These are phyloP conservation scores for Vigna trinervia DNA, from an alignment of 306 rosid species.

Conservation along the genomic window DNA sequence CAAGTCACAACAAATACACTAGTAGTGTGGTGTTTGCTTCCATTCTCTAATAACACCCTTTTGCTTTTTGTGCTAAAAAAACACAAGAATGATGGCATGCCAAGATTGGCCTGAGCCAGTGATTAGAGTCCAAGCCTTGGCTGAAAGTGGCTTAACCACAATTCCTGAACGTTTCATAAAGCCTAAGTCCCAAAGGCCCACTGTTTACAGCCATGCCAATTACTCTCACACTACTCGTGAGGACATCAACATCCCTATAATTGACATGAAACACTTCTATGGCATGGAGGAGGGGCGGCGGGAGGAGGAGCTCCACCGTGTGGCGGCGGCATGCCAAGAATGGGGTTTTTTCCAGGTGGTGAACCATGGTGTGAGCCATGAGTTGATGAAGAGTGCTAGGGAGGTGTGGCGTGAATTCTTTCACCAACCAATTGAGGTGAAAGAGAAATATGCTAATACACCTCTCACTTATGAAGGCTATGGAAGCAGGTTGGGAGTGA, in stretches of 20 bases:
- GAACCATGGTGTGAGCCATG: constrained; percentile 74
- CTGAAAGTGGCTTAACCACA: constrained; percentile 67
- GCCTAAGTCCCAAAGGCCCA: constrained; percentile 59
- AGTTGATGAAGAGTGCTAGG: constrained; percentile 62
- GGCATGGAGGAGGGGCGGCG: neutral
- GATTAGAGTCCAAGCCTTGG: constrained; percentile 71
- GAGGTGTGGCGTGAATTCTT: constrained; percentile 75
- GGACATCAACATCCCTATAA: constrained; percentile 57
- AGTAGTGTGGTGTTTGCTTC: neutral
- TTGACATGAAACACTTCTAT: constrained; percentile 54
- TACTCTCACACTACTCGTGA: neutral
- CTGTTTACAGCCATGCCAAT: neutral
- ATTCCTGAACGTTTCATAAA: constrained; percentile 71
- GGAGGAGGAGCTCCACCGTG: constrained; percentile 13
- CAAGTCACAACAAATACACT: neutral
- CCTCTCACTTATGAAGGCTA: constrained; percentile 83
- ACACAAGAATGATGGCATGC: constrained; percentile 50
- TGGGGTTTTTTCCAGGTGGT: constrained; percentile 87
- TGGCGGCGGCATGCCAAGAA: constrained; percentile 61
- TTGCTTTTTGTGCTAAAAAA: neutral
- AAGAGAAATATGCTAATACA: constrained; percentile 66
- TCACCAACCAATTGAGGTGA: constrained; percentile 59
- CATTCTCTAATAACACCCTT: neutral
- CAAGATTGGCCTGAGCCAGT: constrained; percentile 84
- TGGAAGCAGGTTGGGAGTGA: constrained; percentile 77